Evolutionary conservation across 2,329 filamentous ascomycete genomes (phyloP).

Genomic region (Aspergillus carbonarius): DNA sequence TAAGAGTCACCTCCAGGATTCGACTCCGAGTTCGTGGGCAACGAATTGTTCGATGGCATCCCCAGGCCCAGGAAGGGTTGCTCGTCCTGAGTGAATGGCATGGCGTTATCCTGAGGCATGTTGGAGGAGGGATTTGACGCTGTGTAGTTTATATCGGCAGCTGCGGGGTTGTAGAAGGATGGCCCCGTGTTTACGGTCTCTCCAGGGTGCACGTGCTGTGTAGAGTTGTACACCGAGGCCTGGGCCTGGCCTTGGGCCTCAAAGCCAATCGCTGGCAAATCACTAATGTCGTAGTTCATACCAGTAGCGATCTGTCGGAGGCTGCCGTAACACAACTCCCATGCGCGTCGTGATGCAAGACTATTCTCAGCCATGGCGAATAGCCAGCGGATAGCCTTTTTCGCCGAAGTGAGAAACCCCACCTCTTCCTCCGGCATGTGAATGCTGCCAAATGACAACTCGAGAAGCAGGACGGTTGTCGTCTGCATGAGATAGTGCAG

Average conservation of each 20-base stretch:
- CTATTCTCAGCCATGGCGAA: slow-evolving; percentile 41
- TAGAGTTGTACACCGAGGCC: slow-evolving; percentile 1
- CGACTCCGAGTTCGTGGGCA: slow-evolving; percentile 11
- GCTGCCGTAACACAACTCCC: slow-evolving; percentile 41
- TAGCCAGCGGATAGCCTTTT: slow-evolving; percentile 47
- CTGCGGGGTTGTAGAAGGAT: background rate
- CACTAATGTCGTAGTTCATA: slow-evolving; percentile 37
- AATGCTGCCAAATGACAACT: slow-evolving; percentile 46
- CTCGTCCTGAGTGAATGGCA: background rate
- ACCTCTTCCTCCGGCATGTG: slow-evolving; percentile 44
- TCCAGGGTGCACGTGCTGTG: slow-evolving; percentile 8
- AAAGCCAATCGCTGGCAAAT: slow-evolving; percentile 31
- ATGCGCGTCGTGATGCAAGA: slow-evolving; percentile 42
- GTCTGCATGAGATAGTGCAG: slow-evolving; percentile 49
- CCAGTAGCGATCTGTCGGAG: slow-evolving; percentile 36
- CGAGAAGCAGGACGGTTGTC: slow-evolving; percentile 46
- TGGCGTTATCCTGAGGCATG: background rate
- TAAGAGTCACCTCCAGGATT: slow-evolving; percentile 26
- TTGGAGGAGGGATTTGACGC: background rate
- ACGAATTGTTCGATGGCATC: slow-evolving; percentile 2
- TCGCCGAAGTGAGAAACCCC: slow-evolving; percentile 36
- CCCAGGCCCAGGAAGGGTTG: background rate
- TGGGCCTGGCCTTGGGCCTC: slow-evolving; percentile 7
- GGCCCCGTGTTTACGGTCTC: background rate
- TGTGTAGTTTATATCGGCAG: background rate